phyloP scores from a whole-genome alignment of 805 yeast genomes.

The Candida palmyrensis region DNA sequence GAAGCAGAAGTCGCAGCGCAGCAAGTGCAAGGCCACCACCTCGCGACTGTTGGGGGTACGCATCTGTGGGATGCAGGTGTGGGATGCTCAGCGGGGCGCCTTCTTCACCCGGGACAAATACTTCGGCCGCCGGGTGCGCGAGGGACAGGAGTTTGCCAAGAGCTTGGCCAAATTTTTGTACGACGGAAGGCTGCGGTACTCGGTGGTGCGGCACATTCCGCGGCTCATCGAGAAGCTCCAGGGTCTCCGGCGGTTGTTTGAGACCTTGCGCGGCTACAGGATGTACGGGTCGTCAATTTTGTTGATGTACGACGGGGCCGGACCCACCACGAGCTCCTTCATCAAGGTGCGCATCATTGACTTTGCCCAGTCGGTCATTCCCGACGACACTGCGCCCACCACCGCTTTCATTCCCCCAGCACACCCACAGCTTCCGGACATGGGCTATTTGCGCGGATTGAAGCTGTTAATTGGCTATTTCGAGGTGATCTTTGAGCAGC shows the following conservation, averaged over 20 bases:
- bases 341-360: slow-evolving; percentile 75
- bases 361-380: slow-evolving; percentile 88
- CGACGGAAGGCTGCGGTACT: slow-evolving; percentile 57
- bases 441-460: slow-evolving; percentile 83
- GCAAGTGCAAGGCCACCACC: slow-evolving; percentile 79
- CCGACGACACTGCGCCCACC: slow-evolving; percentile 33
- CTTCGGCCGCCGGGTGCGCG: slow-evolving; percentile 73
- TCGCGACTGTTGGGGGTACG: slow-evolving; percentile 81
- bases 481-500: slow-evolving; percentile 48
- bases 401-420: slow-evolving; percentile 61
- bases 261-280: slow-evolving; percentile 65
- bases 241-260: slow-evolving; percentile 53
- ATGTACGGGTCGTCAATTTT: slow-evolving; percentile 88
- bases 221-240: slow-evolving; percentile 53
- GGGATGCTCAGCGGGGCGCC: slow-evolving; percentile 42
- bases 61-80: slow-evolving; percentile 91
- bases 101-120: slow-evolving; percentile 82
- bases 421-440: slow-evolving; percentile 59
- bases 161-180: slow-evolving; percentile 73
- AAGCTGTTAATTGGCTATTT: slow-evolving; percentile 67
- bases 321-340: slow-evolving; percentile 7
- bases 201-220: slow-evolving; percentile 66
- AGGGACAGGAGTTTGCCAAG: slow-evolving; percentile 73
- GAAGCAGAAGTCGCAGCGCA: slow-evolving; percentile 74
- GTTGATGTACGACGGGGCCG: slow-evolving; percentile 77